A percentile compares a stretch with the other conserved stretches of the same genome.
Conservation (phyloP, 2,329 filamentous ascomycete genomes). For the Pseudonectria buxi region DNA sequence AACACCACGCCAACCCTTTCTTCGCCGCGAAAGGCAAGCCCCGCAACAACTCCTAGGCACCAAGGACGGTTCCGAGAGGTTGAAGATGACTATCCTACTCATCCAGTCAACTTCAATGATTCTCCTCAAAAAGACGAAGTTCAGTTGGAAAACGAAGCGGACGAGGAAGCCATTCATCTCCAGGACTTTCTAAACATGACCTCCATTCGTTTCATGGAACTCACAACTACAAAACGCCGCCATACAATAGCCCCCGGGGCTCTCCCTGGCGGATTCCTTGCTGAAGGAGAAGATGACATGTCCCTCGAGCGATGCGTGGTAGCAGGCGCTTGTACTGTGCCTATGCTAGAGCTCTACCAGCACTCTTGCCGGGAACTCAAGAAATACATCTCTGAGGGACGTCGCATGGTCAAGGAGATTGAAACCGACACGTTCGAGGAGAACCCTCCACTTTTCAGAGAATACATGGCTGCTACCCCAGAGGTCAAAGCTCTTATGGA, state of each 20-base stretch:
- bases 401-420: constrained; percentile 82
- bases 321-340: constrained; percentile 83
- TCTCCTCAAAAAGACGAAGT: constrained; percentile 32
- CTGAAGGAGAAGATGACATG: constrained; percentile 42
- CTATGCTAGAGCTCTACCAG: constrained; percentile 90
- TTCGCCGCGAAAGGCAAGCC: constrained; percentile 37
- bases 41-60: constrained; percentile 48
- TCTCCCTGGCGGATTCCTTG: constrained; percentile 35
- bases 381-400: constrained; percentile 90
- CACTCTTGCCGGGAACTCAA: constrained; percentile 95
- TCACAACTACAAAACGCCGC: constrained; percentile 90
- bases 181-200: constrained; percentile 94
- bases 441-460: constrained; percentile 83
- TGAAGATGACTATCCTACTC: constrained; percentile 39
- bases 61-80: constrained; percentile 50
- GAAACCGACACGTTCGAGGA: constrained; percentile 83
- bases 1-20: constrained; percentile 40
- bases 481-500: constrained; percentile 86
- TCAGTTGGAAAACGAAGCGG: constrained; percentile 41
- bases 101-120: constrained; percentile 39
- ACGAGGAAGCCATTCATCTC: constrained; percentile 63
- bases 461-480: constrained; percentile 79
- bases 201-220: constrained; percentile 95
- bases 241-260: constrained; percentile 65
- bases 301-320: constrained; percentile 74